These are phyloP conservation scores for Chionographis japonica DNA, from an alignment of 106 monocot genomes.

Conservation along the genomic window DNA sequence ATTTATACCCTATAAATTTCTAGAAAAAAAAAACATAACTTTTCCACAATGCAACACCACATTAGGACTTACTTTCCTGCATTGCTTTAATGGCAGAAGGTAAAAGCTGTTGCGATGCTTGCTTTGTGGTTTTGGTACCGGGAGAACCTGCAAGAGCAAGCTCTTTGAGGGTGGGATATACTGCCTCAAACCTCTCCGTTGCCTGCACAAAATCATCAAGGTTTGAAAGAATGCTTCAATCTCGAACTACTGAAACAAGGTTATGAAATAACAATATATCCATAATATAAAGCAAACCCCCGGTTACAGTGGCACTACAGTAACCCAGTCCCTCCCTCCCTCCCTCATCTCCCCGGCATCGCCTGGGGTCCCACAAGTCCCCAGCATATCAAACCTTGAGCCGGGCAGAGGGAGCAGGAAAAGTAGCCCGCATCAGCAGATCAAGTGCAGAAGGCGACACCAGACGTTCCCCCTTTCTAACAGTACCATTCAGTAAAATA, in stretches of 20 bases:
- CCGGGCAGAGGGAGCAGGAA: slow-evolving; percentile 55
- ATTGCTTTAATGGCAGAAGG: slow-evolving; percentile 54
- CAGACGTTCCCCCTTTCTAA: slow-evolving; percentile 89
- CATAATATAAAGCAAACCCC: too few species aligned
- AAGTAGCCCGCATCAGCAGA: slow-evolving; percentile 68
- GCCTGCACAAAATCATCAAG: slow-evolving; percentile 40
- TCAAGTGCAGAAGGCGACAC: slow-evolving; percentile 81
- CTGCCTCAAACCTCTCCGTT: slow-evolving; percentile 90
- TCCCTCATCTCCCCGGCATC: too few species aligned
- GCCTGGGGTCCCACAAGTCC: too few species aligned
- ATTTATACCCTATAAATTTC: not conserved
- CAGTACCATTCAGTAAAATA: slow-evolving; percentile 80
- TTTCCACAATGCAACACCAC: not conserved
- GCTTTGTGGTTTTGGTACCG: slow-evolving; percentile 83
- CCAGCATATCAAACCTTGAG: slow-evolving; percentile 59
- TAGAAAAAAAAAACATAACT: too few species aligned
- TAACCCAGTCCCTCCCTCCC: too few species aligned
- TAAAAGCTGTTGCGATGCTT: slow-evolving; percentile 76
- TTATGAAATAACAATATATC: not conserved
- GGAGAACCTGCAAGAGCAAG: slow-evolving; percentile 77
- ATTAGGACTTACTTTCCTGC: slow-evolving; percentile 56
- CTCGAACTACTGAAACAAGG: not conserved
- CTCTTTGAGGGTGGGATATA: slow-evolving; percentile 86
- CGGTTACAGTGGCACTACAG: too few species aligned
- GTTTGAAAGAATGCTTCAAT: not conserved